Conservation (phyloP, 257 asterid genomes). For the Fraxinus quadrangulata region DNA sequence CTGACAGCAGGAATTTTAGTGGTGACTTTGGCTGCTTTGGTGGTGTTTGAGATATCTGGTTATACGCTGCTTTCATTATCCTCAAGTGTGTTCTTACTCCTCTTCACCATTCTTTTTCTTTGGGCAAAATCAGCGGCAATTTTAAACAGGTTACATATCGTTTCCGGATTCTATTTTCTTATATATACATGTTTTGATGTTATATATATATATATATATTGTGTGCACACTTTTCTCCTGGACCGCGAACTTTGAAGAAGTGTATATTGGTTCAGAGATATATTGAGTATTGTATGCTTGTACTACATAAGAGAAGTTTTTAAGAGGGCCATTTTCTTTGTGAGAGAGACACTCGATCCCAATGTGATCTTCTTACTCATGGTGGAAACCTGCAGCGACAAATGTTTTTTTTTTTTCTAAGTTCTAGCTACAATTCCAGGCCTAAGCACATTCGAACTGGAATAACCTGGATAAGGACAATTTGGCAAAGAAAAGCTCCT, state of each 20-base stretch:
- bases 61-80: slow-evolving; percentile 67
- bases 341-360: too few relatives aligned
- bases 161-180: not conserved
- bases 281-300: too few relatives aligned
- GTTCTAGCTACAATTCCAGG: too few relatives aligned
- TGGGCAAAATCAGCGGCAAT: slow-evolving; percentile 92
- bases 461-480: not conserved
- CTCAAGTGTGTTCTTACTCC: slow-evolving; percentile 79
- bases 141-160: not conserved
- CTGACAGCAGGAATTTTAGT: slow-evolving; percentile 54
- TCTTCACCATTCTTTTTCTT: slow-evolving; percentile 70
- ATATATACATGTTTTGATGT: not conserved
- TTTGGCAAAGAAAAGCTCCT: too few relatives aligned
- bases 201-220: too few relatives aligned
- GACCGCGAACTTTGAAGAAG: not conserved
- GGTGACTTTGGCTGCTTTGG: slow-evolving; percentile 65
- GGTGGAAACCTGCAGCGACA: too few relatives aligned
- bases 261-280: not conserved
- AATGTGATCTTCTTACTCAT: too few relatives aligned
- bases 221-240: not conserved
- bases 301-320: too few relatives aligned
- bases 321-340: too few relatives aligned
- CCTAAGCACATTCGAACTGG: too few relatives aligned
- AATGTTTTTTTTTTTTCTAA: too few relatives aligned
- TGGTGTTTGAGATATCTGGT: slow-evolving; percentile 72